Conservation (phyloP, 2,329 filamentous ascomycete species). For the Penicillium aurantiogriseum region DNA sequence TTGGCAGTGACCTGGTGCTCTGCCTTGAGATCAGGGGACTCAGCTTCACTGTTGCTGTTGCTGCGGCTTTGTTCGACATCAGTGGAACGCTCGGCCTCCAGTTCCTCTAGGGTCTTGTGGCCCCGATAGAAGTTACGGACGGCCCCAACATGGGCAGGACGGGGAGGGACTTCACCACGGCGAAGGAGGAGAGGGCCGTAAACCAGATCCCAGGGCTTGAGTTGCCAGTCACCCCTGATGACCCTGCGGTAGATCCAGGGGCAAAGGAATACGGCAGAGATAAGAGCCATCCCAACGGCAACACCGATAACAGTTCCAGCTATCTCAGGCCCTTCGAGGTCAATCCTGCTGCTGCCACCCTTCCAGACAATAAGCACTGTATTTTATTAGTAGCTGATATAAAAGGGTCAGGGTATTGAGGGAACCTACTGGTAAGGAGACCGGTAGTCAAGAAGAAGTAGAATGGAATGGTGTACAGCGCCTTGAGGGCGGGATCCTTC, state of each 20-base stretch:
- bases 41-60: background rate
- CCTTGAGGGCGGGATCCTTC: background rate
- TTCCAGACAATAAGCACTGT: constrained; percentile 1
- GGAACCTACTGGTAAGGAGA: background rate
- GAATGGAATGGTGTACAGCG: background rate
- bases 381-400: background rate
- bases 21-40: background rate
- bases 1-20: background rate
- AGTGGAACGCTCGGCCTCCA: background rate
- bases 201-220: background rate
- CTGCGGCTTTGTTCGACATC: background rate
- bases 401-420: background rate
- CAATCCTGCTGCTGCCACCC: background rate
- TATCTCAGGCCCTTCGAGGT: background rate
- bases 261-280: background rate
- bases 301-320: background rate
- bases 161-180: background rate
- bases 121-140: background rate
- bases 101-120: background rate
- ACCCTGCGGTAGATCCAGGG: background rate
- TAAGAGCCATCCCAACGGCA: background rate
- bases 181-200: background rate
- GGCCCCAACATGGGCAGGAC: background rate
- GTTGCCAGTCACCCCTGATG: background rate
- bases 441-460: background rate